A percentile compares a stretch with the other conserved stretches of the same genome.
phyloP scores from a whole-genome alignment of 2,329 filamentous ascomycete genomes.

The Diaporthe longicolla region DNA sequence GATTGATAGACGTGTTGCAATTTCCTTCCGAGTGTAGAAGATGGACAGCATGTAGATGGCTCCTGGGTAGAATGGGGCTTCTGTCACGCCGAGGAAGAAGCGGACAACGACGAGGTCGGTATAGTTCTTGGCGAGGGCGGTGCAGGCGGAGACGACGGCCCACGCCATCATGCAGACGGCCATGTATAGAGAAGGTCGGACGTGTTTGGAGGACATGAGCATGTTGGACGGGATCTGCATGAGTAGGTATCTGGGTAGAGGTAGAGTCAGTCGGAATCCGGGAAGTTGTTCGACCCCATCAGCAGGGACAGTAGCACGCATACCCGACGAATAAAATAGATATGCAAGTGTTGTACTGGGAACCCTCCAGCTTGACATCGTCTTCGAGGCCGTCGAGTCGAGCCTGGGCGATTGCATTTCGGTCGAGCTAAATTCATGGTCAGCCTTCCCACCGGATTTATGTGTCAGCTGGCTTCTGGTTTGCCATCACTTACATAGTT shows the following conservation, averaged over 20 bases:
- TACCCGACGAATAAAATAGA: conserved; percentile 66
- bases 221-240: conserved; percentile 64
- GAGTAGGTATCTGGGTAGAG: conserved; percentile 55
- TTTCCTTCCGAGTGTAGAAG: conserved; percentile 78
- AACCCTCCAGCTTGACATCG: conserved; percentile 62
- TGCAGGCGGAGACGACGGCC: conserved; percentile 53
- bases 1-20: conserved; percentile 73
- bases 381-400: conserved; percentile 66
- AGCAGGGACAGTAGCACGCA: not conserved
- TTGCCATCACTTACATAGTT: conserved; percentile 50
- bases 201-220: conserved; percentile 54
- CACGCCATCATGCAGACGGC: conserved; percentile 55
- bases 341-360: conserved; percentile 64
- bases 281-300: not conserved
- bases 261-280: not conserved
- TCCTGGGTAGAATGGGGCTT: conserved; percentile 56
- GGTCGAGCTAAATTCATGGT: conserved; percentile 53
- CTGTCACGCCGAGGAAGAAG: conserved; percentile 58
- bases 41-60: conserved; percentile 67
- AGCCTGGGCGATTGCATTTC: conserved; percentile 71
- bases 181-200: conserved; percentile 50
- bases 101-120: conserved; percentile 57
- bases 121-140: conserved; percentile 58
- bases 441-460: rapidly evolving
- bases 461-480: not conserved